phyloP scores from a whole-genome alignment of 352 stramenopile species.

The Phytophthora meadii region DNA sequence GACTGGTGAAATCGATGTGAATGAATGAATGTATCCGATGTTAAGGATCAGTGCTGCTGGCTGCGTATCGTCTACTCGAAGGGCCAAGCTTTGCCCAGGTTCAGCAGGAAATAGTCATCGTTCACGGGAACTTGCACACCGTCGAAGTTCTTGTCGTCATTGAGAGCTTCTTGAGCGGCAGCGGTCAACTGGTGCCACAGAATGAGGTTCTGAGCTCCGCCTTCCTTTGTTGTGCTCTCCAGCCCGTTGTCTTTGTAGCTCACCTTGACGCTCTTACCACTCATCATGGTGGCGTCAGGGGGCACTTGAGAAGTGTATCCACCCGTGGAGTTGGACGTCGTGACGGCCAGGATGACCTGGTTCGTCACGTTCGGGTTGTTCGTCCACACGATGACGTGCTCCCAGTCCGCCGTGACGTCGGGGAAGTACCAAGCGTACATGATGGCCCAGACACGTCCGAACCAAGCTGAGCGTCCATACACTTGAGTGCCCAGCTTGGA shows the following conservation, averaged over 20 bases:
- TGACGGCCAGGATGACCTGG: conserved; percentile 15
- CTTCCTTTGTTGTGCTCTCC: conserved; percentile 6
- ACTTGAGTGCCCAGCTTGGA: conserved; percentile 21
- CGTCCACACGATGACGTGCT: conserved; percentile 28
- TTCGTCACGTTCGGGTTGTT: conserved; percentile 28
- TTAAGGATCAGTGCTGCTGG: too few species aligned
- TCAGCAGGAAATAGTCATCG: conserved; percentile 31
- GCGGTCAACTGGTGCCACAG: conserved; percentile 36
- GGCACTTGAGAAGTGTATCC: conserved; percentile 8
- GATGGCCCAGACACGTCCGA: conserved; percentile 24
- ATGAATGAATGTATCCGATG: too few species aligned
- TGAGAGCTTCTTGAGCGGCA: conserved; percentile 28
- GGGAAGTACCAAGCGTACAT: conserved; percentile 28
- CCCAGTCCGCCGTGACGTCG: conserved; percentile 10
- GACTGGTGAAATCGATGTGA: too few species aligned
- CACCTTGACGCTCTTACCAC: conserved; percentile 22
- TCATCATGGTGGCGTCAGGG: conserved; percentile 7
- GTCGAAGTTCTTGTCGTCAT: conserved; percentile 34
- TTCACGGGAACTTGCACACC: conserved; percentile 27
- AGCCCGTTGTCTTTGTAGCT: conserved; percentile 12
- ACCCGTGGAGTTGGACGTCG: conserved; percentile 10
- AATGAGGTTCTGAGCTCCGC: conserved; percentile 37
- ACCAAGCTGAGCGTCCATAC: conserved; percentile 27
- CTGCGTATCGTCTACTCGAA: conserved; percentile 6
- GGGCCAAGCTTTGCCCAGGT: conserved; percentile 19